phyloP scores from a whole-genome alignment of 1,284 basidiomycete genomes.

The Porodaedalea pini region DNA sequence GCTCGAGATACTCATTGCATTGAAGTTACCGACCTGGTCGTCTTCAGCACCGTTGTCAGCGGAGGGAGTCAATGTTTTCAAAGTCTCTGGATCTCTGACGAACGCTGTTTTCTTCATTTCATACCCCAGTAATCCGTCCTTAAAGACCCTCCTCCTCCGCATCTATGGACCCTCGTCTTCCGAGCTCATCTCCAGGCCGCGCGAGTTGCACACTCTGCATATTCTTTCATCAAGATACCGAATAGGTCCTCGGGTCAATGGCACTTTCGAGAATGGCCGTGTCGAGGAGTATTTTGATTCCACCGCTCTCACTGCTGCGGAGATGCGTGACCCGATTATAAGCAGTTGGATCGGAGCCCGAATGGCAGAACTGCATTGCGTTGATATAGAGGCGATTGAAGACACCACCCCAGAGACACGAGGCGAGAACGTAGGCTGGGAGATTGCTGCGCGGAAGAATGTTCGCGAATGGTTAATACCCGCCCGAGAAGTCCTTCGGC shows the following conservation, averaged over 20 bases:
- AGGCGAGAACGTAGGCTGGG: conserved; percentile 49
- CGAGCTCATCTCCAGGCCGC: conserved; percentile 78
- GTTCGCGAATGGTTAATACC: conserved; percentile 59
- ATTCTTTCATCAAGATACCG: conserved; percentile 80
- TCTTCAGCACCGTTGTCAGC: conserved; percentile 36
- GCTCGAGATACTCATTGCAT: conserved; percentile 49
- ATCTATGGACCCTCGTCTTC: conserved; percentile 88
- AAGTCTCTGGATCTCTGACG: conserved; percentile 88
- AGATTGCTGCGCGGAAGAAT: conserved; percentile 58
- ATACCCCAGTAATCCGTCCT: conserved; percentile 47
- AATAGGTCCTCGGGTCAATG: conserved; percentile 88
- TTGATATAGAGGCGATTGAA: conserved; percentile 73
- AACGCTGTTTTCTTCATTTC: conserved; percentile 95
- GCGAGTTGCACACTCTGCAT: conserved; percentile 84
- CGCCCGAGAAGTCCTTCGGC: conserved; percentile 62
- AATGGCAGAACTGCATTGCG: conserved; percentile 91
- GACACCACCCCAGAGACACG: conserved; percentile 35
- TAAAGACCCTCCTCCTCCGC: conserved; percentile 74
- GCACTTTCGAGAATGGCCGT: conserved; percentile 90
- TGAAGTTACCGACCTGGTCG: conserved; percentile 60
- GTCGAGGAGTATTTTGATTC: conserved; percentile 93
- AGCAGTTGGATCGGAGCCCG: conserved; percentile 84
- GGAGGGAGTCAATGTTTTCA: conserved; percentile 60
- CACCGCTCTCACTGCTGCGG: conserved; percentile 67
- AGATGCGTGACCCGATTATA: conserved; percentile 71